Evolutionary conservation across 2,329 filamentous ascomycete genomes (phyloP), one percentile per base, ranked within the genome.

Genomic region (Aurifilum marmelostoma): DNA sequence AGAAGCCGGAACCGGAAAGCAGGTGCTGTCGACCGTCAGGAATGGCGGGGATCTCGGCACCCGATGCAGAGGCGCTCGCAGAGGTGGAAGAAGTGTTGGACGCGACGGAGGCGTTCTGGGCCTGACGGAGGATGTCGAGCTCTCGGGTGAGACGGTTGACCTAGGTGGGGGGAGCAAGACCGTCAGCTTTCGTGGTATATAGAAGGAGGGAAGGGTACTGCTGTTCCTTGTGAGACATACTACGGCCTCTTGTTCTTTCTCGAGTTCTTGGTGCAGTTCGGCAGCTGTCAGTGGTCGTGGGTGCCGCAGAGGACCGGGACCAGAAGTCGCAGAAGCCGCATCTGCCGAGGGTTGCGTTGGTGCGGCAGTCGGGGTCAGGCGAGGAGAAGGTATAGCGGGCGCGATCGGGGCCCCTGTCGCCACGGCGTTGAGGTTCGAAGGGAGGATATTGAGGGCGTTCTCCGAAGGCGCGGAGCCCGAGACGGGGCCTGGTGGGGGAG

Each of bases 171-270:
- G 34, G 34, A 34, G 8, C 4, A 34, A 41, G 1, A 37, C 8
- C 8, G 63, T 73, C 66, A 73, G 69, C 60, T 12, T 6, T 47
- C 8, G 27, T 18, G 29, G 24, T 16, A 43, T 37, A 18, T 11
- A 43, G 2, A 14, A 27, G 34, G 29, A 60, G 24, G 2, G n/a
- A 52, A 16, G 18, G 16, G 37, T 9, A 24, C 29, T 14, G 27
- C 39, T 12, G 4, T 1, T 5, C 21, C 11, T 47, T 63, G 54
- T 7, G 43, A 27, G 47, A 82, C 89, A 72, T 85, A 96, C 94
- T 75, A 97, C 91, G 47, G 94, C 92, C 80, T 98, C 95, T 75
- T 98, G 94, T 77, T 98, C 95, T 79, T 97, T 96, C 80, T 98
- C 95, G 34, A 97, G 85, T 81, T 97, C 89, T 70, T 92, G 85